Evolutionary conservation across 176 grass and related monocot species (phyloP).

Genomic region (Hyparrhenia diplandra): DNA sequence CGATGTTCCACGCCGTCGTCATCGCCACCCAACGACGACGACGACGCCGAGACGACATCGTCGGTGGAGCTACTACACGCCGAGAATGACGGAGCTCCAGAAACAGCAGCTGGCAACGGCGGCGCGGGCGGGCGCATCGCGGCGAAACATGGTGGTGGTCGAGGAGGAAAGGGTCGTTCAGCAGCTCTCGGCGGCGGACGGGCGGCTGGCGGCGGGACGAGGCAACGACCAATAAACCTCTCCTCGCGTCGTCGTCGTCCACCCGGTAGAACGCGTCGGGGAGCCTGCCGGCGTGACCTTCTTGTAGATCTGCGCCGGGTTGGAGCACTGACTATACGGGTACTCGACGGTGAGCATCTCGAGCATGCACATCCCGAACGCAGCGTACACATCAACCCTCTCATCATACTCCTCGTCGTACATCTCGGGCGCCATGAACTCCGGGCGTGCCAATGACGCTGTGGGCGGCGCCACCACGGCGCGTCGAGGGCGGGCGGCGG

Average conservation of each 20-base stretch:
- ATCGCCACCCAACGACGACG: background rate
- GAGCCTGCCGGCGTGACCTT: slow-evolving; percentile 85
- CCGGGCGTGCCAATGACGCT: slow-evolving; percentile 89
- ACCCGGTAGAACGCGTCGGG: slow-evolving; percentile 67
- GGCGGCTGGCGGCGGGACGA: slow-evolving; percentile 30
- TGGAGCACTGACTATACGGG: slow-evolving; percentile 79
- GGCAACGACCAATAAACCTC: slow-evolving; percentile 66
- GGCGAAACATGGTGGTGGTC: background rate
- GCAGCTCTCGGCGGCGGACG: slow-evolving; percentile 67
- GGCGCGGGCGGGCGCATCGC: no score
- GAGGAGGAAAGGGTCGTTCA: slow-evolving; percentile 67
- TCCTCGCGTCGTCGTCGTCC: slow-evolving; percentile 31
- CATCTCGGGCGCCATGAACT: slow-evolving; percentile 98
- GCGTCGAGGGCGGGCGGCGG: slow-evolving; percentile 54
- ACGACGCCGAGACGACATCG: background rate
- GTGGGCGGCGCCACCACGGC: slow-evolving; percentile 35
- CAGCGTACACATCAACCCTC: slow-evolving; percentile 78
- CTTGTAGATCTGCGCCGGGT: slow-evolving; percentile 98
- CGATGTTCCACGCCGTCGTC: background rate
- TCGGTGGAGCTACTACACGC: background rate
- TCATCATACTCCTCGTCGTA: slow-evolving; percentile 90
- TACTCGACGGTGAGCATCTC: slow-evolving; percentile 90
- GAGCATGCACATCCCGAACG: slow-evolving; percentile 90
- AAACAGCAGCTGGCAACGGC: no score
- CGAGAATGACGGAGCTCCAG: no score